Conservation (phyloP, 1,284 basidiomycete species). For the Volvariella volvacea region DNA sequence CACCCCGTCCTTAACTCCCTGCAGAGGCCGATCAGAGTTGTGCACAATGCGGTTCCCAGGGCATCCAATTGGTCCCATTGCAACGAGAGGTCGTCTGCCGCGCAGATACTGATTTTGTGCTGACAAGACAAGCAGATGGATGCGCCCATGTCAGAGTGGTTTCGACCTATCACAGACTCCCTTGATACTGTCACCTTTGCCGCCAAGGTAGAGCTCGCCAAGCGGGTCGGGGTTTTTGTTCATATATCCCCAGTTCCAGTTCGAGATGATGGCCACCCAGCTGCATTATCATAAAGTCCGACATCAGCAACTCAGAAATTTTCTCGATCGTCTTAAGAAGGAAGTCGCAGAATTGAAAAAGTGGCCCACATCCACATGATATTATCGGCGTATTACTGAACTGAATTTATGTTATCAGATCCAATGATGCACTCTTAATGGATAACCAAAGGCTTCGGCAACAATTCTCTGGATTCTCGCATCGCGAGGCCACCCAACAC, state of each 20-base stretch:
- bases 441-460: constrained; percentile 45
- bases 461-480: constrained; percentile 12
- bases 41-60: constrained; percentile 50
- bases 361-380: constrained; percentile 25
- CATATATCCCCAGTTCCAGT: constrained; percentile 70
- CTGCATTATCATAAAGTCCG: constrained; percentile 53
- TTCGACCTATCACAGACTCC: constrained; percentile 51
- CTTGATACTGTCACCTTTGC: constrained; percentile 60
- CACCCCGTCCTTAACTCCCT: constrained; percentile 7
- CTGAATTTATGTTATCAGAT: constrained; percentile 26
- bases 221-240: too few species aligned
- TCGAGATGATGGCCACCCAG: constrained; percentile 63
- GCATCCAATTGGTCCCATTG: constrained; percentile 64
- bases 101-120: constrained; percentile 2
- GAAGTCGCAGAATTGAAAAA: constrained; percentile 49
- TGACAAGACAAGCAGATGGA: constrained; percentile 47
- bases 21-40: constrained; percentile 68
- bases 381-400: constrained; percentile 8
- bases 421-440: constrained; percentile 39
- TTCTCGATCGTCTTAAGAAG: constrained; percentile 42
- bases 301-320: constrained; percentile 42
- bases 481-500: constrained; percentile 16
- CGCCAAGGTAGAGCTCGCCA: constrained; percentile 65
- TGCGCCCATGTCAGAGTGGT: constrained; percentile 73
- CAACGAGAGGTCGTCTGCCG: constrained; percentile 46